A percentile compares a stretch with the other conserved stretches of the same genome.
phyloP scores from a whole-genome alignment of 2,329 filamentous ascomycete species.

The Whalleya microplaca region DNA sequence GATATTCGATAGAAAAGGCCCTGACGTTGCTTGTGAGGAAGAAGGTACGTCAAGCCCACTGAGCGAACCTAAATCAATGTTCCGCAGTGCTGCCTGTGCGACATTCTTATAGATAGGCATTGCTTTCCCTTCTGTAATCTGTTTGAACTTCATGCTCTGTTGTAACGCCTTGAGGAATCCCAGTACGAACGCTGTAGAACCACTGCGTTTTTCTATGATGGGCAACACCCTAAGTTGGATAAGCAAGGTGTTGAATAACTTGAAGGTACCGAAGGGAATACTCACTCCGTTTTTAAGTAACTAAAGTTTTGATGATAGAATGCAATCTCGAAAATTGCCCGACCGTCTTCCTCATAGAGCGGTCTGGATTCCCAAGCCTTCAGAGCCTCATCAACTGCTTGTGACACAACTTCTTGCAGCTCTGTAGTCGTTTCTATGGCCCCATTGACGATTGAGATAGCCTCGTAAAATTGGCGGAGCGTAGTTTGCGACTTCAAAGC shows the following conservation, averaged over 20 bases:
- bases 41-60: background rate
- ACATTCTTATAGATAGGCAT: conserved; percentile 16
- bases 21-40: background rate
- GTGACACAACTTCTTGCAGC: conserved; percentile 5
- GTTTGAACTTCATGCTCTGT: conserved; percentile 8
- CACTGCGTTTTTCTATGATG: background rate
- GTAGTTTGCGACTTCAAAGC: conserved; percentile 4
- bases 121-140: conserved; percentile 8
- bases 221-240: conserved; percentile 13
- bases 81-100: conserved; percentile 1
- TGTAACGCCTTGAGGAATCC: conserved; percentile 13
- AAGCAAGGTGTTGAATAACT: background rate
- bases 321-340: conserved; percentile 17
- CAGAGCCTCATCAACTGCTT: conserved; percentile 1
- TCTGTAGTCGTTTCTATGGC: conserved; percentile 9
- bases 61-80: conserved; percentile 3
- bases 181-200: conserved; percentile 16
- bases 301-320: conserved; percentile 10
- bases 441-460: conserved; percentile 10
- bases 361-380: background rate
- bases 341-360: conserved; percentile 21
- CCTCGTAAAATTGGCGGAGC: conserved; percentile 7
- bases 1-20: background rate
- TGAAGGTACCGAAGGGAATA: background rate
- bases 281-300: conserved; percentile 22